A percentile compares a stretch with the other conserved stretches of the same genome.
Evolutionary conservation across 108 stramenopile species (phyloP).

Genomic region (Parietichytrium sp.): DNA sequence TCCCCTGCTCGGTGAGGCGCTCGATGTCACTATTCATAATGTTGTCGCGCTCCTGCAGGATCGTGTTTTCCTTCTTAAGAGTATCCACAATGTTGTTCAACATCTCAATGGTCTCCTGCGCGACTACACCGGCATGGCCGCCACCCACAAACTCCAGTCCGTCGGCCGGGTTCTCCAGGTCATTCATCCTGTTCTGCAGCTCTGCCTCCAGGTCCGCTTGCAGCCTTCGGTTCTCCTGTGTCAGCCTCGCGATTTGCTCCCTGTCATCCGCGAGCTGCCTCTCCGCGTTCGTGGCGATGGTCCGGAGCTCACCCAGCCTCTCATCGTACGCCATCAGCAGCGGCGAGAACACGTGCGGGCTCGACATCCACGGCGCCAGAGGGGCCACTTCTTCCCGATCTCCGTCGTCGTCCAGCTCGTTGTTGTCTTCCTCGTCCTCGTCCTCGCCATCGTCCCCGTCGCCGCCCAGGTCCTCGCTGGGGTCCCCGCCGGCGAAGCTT

Average conservation of each 20-base stretch:
- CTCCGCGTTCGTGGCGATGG: not conserved
- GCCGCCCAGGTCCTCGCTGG: too few species aligned
- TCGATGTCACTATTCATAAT: not conserved
- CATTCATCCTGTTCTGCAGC: not conserved
- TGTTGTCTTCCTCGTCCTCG: not conserved
- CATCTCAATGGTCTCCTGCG: not conserved
- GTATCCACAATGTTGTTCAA: not conserved
- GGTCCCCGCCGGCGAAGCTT: too few species aligned
- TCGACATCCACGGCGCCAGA: constrained; percentile 13
- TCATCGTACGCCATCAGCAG: constrained; percentile 5
- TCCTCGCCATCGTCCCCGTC: not conserved
- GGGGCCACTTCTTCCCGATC: not conserved
- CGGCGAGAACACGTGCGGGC: constrained; percentile 16
- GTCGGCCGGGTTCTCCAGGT: not conserved
- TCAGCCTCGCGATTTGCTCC: constrained; percentile 16
- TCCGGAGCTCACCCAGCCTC: not conserved
- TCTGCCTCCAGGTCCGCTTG: constrained; percentile 8
- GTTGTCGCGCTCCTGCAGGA: not conserved
- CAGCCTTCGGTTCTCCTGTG: not conserved
- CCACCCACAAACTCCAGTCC: not conserved
- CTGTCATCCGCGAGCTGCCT: not conserved
- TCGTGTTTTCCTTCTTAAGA: not conserved
- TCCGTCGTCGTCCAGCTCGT: not conserved
- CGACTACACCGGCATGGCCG: not conserved
- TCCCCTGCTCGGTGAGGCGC: not conserved